Evolutionary conservation across 495 filamentous ascomycete species (phyloP).

Genomic region (Penicillium angulare): DNA sequence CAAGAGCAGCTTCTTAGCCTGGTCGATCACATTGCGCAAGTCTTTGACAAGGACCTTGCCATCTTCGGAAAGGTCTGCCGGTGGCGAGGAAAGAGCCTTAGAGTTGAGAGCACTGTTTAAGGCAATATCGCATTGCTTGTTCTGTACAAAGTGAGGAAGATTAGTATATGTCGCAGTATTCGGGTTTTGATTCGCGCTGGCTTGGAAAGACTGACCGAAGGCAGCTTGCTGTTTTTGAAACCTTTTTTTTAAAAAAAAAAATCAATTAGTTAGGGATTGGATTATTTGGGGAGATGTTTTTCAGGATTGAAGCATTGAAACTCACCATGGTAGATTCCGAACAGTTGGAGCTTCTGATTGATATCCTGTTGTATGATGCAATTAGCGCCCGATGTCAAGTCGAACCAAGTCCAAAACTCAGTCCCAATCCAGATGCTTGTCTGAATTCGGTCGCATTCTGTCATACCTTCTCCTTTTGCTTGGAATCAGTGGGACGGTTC

Average conservation of each 20-base stretch:
- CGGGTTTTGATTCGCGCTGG: neutral
- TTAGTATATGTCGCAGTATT: conserved; percentile 9
- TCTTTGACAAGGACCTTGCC: conserved; percentile 76
- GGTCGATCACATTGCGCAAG: conserved; percentile 76
- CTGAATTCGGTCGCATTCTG: too few species aligned
- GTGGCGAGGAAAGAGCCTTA: conserved; percentile 65
- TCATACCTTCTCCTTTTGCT: conserved; percentile 54
- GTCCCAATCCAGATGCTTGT: neutral
- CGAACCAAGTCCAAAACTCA: neutral
- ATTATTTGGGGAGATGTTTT: conserved; percentile 17
- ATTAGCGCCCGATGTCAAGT: neutral
- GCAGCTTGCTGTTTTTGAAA: conserved; percentile 86
- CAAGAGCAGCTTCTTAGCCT: conserved; percentile 84
- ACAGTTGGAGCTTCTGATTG: conserved; percentile 91
- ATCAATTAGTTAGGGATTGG: too few species aligned
- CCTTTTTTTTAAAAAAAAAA: too few species aligned
- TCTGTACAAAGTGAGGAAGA: conserved; percentile 37
- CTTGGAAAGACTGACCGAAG: conserved; percentile 57
- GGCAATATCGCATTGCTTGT: conserved; percentile 94
- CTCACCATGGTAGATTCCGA: conserved; percentile 78
- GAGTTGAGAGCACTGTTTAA: conserved; percentile 78
- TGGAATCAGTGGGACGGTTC: conserved; percentile 64
- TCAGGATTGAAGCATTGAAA: neutral
- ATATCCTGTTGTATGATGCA: conserved; percentile 52
- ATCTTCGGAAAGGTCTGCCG: conserved; percentile 76